Evolutionary conservation across 2,329 filamentous ascomycete species (phyloP).

Genomic region (Neonectria ditissima): DNA sequence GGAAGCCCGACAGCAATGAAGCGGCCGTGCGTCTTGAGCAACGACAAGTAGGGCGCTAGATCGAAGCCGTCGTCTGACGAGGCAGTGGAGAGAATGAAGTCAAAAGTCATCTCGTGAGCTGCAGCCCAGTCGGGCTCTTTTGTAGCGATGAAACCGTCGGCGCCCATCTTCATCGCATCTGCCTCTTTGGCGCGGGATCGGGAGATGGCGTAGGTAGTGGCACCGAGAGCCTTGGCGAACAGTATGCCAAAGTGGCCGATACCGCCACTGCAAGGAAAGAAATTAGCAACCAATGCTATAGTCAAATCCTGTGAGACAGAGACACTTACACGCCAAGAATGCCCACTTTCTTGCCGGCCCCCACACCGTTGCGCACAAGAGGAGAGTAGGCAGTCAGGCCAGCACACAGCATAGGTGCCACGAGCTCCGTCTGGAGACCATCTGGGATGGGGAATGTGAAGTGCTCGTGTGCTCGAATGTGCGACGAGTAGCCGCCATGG

Average conservation of each 20-base stretch:
- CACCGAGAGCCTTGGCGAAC: conserved; percentile 72
- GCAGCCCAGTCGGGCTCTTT: conserved; percentile 60
- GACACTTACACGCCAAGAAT: conserved; percentile 56
- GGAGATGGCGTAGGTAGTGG: conserved; percentile 67
- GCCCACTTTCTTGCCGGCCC: conserved; percentile 72
- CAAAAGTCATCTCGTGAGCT: conserved; percentile 59
- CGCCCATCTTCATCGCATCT: conserved; percentile 65
- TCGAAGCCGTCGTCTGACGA: conserved; percentile 59
- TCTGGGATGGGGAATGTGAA: conserved; percentile 60
- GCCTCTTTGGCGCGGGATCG: conserved; percentile 60
- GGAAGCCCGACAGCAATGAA: conserved; percentile 74
- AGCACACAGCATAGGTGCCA: conserved; percentile 73
- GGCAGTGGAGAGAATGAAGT: conserved; percentile 66
- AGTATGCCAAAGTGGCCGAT: conserved; percentile 73
- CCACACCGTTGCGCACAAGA: conserved; percentile 68
- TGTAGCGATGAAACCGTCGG: conserved; percentile 53
- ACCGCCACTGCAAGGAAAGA: conserved; percentile 57
- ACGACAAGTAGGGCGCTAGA: conserved; percentile 65
- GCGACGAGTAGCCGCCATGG: conserved; percentile 62
- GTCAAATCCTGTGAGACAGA: neutral
- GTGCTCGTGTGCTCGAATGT: conserved; percentile 42
- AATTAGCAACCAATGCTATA: conserved; percentile 48
- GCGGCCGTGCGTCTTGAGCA: conserved; percentile 67
- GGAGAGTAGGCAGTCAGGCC: conserved; percentile 73
- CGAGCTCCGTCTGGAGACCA: conserved; percentile 46